Percentiles rank a stretch among this genome's conserved stretches.
Evolutionary conservation across 139 green algal genomes (phyloP).

Genomic region (Spirogloea muscicola): DNA sequence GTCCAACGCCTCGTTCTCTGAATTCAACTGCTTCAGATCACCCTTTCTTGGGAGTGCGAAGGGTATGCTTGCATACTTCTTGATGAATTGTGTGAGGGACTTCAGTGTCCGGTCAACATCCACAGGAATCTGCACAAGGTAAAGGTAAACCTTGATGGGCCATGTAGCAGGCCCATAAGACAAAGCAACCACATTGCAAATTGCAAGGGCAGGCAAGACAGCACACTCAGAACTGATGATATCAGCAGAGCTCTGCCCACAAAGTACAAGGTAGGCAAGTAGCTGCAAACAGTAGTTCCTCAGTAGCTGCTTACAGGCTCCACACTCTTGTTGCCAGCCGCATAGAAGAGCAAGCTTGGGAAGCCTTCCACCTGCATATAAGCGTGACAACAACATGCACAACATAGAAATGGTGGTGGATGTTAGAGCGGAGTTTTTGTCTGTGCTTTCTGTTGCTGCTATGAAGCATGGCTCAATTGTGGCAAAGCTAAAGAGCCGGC

Average conservation of each 20-base stretch:
- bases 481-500: neutral
- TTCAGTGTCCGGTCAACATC: conserved; percentile 33
- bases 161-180: too few species aligned
- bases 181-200: too few species aligned
- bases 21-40: conserved; percentile 18
- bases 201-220: too few species aligned
- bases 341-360: conserved; percentile 45
- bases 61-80: conserved; percentile 25
- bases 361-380: conserved; percentile 40
- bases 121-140: conserved; percentile 6
- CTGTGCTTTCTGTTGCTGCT: neutral
- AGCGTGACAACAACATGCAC: too few species aligned
- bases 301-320: neutral
- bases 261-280: too few species aligned
- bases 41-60: conserved; percentile 27
- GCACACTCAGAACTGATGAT: too few species aligned
- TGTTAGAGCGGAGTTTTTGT: neutral
- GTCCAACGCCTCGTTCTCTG: too few species aligned
- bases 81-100: conserved; percentile 38
- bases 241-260: too few species aligned
- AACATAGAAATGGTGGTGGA: too few species aligned
- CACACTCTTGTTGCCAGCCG: conserved; percentile 27
- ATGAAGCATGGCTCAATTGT: neutral
- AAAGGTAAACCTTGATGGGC: neutral
- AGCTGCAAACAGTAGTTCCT: too few species aligned